Percentiles rank a stretch among this genome's conserved stretches.
Evolutionary conservation across 768 basidiomycete genomes (phyloP).

Genomic region (Gloeostereum incarnatum): DNA sequence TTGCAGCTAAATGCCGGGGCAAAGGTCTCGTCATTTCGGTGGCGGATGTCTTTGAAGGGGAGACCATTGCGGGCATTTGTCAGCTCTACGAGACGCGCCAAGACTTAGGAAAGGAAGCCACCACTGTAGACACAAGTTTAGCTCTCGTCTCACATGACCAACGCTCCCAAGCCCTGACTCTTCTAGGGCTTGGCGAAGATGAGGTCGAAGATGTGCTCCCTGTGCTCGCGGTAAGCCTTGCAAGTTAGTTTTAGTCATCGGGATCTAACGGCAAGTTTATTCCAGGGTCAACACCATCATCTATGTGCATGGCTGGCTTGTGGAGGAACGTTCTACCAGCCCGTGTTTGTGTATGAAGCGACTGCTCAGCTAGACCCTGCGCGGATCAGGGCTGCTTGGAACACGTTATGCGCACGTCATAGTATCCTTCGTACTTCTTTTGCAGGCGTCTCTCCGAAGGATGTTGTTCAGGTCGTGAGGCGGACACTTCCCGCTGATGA

Average conservation of each 20-base stretch:
- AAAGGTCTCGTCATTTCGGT: slow-evolving; percentile 23
- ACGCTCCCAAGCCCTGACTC: slow-evolving; percentile 1
- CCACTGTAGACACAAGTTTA: not conserved
- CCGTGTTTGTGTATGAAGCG: slow-evolving; percentile 31
- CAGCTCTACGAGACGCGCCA: slow-evolving; percentile 6
- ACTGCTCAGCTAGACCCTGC: slow-evolving; percentile 16
- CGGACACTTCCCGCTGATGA: not conserved
- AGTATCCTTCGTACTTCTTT: slow-evolving; percentile 35
- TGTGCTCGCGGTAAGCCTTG: slow-evolving; percentile 9
- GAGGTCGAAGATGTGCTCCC: slow-evolving; percentile 3
- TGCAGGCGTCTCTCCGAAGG: slow-evolving; percentile 8
- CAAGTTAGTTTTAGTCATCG: no score
- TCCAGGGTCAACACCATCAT: slow-evolving; percentile 15
- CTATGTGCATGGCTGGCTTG: slow-evolving; percentile 36
- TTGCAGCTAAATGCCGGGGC: slow-evolving; percentile 27
- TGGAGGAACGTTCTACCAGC: slow-evolving; percentile 28
- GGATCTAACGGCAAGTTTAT: not conserved
- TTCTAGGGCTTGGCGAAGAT: not conserved
- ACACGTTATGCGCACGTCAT: slow-evolving; percentile 21
- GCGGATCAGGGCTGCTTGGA: slow-evolving; percentile 26
- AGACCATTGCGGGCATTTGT: slow-evolving; percentile 23
- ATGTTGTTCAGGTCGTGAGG: slow-evolving; percentile 4
- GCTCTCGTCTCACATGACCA: slow-evolving; percentile 1
- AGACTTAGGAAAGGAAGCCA: slow-evolving; percentile 3
- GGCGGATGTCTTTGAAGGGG: slow-evolving; percentile 31